Base-by-base conservation (phyloP, 805 yeast genomes). In the Candida ficus region DNA sequence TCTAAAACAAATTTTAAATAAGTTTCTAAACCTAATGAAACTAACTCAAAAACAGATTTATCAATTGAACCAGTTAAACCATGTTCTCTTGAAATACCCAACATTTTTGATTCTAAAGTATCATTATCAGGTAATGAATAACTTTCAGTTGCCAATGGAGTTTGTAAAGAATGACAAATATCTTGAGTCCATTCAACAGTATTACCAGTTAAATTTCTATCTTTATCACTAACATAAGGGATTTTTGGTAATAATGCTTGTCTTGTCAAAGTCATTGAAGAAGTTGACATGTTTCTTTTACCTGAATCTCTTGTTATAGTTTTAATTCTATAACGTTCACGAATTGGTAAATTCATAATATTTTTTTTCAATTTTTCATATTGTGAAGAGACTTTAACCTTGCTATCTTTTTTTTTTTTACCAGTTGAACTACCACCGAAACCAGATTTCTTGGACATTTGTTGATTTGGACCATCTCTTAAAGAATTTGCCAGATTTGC, bases 111-210 rank as follows among this genome's bases (percentile, higher is more conserved):
- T 38, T 77, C 75, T 33, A 93, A 61, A 29, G 72, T 73, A 34
- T 80, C 89, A 30, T 71, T 69, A 49, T 91, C 98, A 0, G 97
- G 97, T 5, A 93, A 60, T 47, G 90, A 90, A 57, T 71, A 86
- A 28, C 76, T 69, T 49, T 91, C 95, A 1, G 85, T 68, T 2
- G 91, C 75, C 27, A 90, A 68, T 5, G 93, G 91, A 2, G 93
- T 76, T 50, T 85, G 88, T 41, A 87, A 75, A 4, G 93, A 95
- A 54, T 83, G 89, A 39, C 83, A 73, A 14, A 93, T 86, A 56
- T 93, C 98, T 60, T 90, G 96, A 18, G 95, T 87, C 91, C 96
- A 89, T 50, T 83, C 83, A 23, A 80, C 73, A 26, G 86, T 73
- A 49, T 75, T 76, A 40, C 58, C 58, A 13, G 48, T 44, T 4